These are phyloP conservation scores for Mucor mucedo DNA, from an alignment of 371 early-diverging fungal species.

Conservation along the genomic window DNA sequence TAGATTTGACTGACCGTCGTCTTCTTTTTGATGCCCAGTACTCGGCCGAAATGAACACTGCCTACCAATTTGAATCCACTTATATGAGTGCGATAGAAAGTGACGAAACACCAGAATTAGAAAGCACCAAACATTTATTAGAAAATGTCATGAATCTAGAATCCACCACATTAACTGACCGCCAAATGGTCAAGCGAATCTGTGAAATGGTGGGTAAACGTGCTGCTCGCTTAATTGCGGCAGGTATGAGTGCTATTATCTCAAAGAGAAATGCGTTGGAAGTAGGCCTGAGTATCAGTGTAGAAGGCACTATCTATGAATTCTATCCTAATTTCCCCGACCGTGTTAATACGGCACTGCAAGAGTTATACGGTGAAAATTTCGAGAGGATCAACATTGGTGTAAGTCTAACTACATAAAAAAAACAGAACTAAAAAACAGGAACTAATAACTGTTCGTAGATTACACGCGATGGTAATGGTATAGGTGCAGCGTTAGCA, in stretches of 20 bases:
- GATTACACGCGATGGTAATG: constrained; percentile 67
- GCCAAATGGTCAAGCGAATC: constrained; percentile 78
- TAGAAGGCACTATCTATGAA: constrained; percentile 88
- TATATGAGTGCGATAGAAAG: constrained; percentile 88
- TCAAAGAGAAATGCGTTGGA: constrained; percentile 56
- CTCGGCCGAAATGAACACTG: constrained; percentile 69
- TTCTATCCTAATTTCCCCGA: constrained; percentile 82
- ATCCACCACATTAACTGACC: constrained; percentile 75
- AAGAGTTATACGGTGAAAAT: constrained; percentile 73
- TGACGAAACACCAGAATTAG: constrained; percentile 75
- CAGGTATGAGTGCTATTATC: constrained; percentile 87
- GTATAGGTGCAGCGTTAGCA: constrained; percentile 83
- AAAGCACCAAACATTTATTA: constrained; percentile 72
- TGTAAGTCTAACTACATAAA: constrained; percentile 25
- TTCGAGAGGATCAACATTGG: constrained; percentile 50
- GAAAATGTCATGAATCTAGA: constrained; percentile 75
- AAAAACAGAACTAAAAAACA: background rate
- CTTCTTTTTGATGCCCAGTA: constrained; percentile 77
- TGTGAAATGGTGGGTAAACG: constrained; percentile 85
- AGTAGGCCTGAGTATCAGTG: constrained; percentile 74
- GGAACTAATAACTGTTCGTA: constrained; percentile 11
- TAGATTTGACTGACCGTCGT: constrained; percentile 80
- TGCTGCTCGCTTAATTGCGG: constrained; percentile 87
- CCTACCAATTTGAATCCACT: constrained; percentile 84
- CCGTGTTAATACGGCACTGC: constrained; percentile 74